Evolutionary conservation across 2,329 filamentous ascomycete genomes (phyloP).

Genomic region (Stachybotrys chlorohalonatus): DNA sequence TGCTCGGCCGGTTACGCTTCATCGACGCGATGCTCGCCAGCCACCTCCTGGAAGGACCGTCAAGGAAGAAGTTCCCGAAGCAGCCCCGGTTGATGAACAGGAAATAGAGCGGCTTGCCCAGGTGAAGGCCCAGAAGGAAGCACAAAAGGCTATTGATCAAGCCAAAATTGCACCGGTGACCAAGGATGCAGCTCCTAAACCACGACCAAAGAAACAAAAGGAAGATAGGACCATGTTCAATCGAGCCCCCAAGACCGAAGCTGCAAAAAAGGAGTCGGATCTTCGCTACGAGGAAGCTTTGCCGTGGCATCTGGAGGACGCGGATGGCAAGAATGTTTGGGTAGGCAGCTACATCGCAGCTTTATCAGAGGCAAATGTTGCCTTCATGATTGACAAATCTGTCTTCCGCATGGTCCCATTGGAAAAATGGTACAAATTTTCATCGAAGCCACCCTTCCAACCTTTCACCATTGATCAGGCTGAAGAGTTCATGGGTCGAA

Average conservation of each 20-base stretch:
- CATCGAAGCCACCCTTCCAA: conserved; percentile 69
- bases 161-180: conserved; percentile 86
- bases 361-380: conserved; percentile 76
- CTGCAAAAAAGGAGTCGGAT: conserved; percentile 64
- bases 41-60: conserved; percentile 53
- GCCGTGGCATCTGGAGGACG: conserved; percentile 95
- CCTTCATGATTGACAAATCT: conserved; percentile 61
- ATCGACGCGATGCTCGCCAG: conserved; percentile 76
- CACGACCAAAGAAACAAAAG: conserved; percentile 52
- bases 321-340: conserved; percentile 91
- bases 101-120: conserved; percentile 60
- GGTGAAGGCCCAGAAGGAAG: conserved; percentile 68
- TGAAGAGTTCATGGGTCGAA: conserved; percentile 74
- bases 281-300: conserved; percentile 89
- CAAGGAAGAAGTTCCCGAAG: conserved; percentile 45
- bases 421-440: conserved; percentile 93
- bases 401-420: conserved; percentile 81
- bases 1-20: conserved; percentile 76
- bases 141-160: conserved; percentile 75
- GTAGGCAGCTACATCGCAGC: conserved; percentile 85
- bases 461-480: conserved; percentile 74
- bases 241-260: conserved; percentile 68
- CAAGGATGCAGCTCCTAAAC: conserved; percentile 43
- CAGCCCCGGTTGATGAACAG: conserved; percentile 41
- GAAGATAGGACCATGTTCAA: conserved; percentile 83